These are phyloP conservation scores for Secale cereale DNA, from an alignment of 176 grass and related monocot species.

Conservation along the genomic window DNA sequence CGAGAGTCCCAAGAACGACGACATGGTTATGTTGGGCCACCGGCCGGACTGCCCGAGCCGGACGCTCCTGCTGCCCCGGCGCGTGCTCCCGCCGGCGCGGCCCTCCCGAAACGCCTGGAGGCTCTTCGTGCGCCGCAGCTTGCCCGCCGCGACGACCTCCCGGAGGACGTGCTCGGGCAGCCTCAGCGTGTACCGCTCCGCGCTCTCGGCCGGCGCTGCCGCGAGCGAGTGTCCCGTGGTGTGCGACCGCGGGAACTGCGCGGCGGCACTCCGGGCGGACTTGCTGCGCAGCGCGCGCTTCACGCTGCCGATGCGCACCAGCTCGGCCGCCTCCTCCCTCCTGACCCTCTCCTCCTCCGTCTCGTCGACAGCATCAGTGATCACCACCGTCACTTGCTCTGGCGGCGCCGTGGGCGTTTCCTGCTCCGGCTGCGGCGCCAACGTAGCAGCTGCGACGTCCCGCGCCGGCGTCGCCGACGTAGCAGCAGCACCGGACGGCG, in stretches of 20 bases:
- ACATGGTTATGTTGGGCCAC: conserved; percentile 48
- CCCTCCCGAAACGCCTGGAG: conserved; percentile 26
- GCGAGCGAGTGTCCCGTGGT: conserved; percentile 76
- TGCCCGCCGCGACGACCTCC: conserved; percentile 38
- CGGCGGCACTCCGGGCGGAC: conserved; percentile 18
- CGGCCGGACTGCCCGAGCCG: conserved; percentile 52
- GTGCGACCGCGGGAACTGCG: conserved; percentile 68
- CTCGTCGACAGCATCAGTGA: conserved; percentile 16
- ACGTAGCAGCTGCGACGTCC: not conserved
- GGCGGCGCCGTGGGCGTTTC: not conserved
- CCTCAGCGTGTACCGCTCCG: conserved; percentile 67
- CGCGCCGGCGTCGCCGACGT: not conserved
- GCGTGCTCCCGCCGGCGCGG: conserved; percentile 36
- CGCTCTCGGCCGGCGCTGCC: not conserved
- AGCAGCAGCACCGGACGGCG: not conserved
- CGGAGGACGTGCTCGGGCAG: conserved; percentile 58
- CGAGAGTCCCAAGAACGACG: conserved; percentile 38
- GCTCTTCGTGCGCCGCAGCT: conserved; percentile 48
- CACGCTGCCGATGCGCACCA: conserved; percentile 56
- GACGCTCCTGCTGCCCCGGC: conserved; percentile 46
- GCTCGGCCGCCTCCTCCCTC: conserved; percentile 52
- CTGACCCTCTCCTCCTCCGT: conserved; percentile 38
- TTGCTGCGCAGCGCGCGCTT: conserved; percentile 51
- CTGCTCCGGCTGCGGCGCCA: not conserved
- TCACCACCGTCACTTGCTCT: conserved; percentile 6